Evolutionary conservation across 1,284 basidiomycete species (phyloP), one percentile per base, ranked within the genome.

Genomic region (Malassezia brasiliensis): DNA sequence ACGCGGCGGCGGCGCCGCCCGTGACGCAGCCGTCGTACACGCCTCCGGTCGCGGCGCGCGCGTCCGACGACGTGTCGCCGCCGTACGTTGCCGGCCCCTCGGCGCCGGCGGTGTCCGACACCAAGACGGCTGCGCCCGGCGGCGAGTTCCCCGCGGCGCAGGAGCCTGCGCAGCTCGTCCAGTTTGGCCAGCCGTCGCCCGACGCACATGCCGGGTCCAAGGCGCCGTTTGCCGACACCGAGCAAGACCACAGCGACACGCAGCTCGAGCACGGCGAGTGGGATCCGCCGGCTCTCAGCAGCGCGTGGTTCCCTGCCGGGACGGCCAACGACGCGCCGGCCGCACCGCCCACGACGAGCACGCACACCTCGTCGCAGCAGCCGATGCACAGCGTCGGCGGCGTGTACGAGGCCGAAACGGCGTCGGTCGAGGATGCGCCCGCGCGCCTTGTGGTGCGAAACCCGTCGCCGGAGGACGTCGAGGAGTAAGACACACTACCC

Each of bases 241-340:
- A 46, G 25, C 22, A 19, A 14, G 36, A 30, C 28, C 48, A 56
- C 19, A 52, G 54, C 22, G 32, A 41, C 5, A 25, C 25, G 10
- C 20, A 11, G n/a, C 20, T 30, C 12, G 54, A 52, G 14, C 54
- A 52, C 32, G 42, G 55, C 50, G 55, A 57, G 9, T 57, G 50
- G 50, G 55, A 57, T 30, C 55, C 55, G 17, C 55, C 55, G 2
- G 55, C 55, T 10, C 36, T 57, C 7, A 51, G 48, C 15, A 57
- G 45, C 36, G 55, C 55, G 10, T 57, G 55, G 55, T 57, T 57
- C 45, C 55, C 55, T 3, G 19, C 11, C 10, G 36, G 30, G 9
- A 19, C 37, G 20, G 19, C n/a, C 1, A 22, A 4, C n/a, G 35
- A 22, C 2, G 34, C 47, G 25, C 25, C 34, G 2, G 17, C 30